Percentiles rank a stretch among this genome's conserved stretches.
These are phyloP conservation scores for Acorus gramineus DNA, from an alignment of 106 monocot species.

Conservation along the genomic window DNA sequence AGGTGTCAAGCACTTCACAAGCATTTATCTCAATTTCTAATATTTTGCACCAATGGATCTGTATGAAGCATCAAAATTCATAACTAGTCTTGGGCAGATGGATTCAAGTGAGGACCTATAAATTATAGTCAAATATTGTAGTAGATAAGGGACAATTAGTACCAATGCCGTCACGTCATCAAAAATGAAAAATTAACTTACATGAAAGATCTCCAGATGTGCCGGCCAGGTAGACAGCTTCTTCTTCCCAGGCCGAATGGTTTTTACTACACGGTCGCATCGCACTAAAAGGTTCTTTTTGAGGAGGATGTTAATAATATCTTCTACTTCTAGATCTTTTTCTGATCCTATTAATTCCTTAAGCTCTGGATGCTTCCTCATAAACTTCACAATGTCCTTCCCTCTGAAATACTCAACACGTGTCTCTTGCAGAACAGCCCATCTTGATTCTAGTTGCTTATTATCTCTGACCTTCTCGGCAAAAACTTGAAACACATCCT, in stretches of 20 bases:
- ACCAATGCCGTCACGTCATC: too few relatives aligned
- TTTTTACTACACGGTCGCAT: slow-evolving; percentile 93
- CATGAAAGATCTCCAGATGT: slow-evolving; percentile 74
- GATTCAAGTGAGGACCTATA: too few relatives aligned
- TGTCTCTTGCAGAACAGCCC: slow-evolving; percentile 98
- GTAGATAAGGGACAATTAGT: too few relatives aligned
- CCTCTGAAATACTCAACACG: slow-evolving; percentile 97
- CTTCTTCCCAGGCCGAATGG: slow-evolving; percentile 92
- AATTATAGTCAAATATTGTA: too few relatives aligned
- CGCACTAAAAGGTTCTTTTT: slow-evolving; percentile 72
- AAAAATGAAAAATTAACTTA: slow-evolving; percentile 17
- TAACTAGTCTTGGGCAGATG: too few relatives aligned
- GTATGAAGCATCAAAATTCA: too few relatives aligned
- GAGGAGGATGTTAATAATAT: slow-evolving; percentile 62
- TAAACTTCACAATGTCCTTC: slow-evolving; percentile 70
- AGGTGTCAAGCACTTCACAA: too few relatives aligned
- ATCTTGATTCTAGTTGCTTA: slow-evolving; percentile 91
- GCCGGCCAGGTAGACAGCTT: slow-evolving; percentile 97
- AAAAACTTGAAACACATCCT: slow-evolving; percentile 81
- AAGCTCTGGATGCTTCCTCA: slow-evolving; percentile 66
- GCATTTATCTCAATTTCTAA: too few relatives aligned
- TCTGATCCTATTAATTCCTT: slow-evolving; percentile 68
- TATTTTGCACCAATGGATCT: too few relatives aligned
- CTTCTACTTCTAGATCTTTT: slow-evolving; percentile 76
- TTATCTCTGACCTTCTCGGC: slow-evolving; percentile 99